These are phyloP conservation scores for Lactarius vividus DNA, from an alignment of 768 basidiomycete species.

Conservation along the genomic window DNA sequence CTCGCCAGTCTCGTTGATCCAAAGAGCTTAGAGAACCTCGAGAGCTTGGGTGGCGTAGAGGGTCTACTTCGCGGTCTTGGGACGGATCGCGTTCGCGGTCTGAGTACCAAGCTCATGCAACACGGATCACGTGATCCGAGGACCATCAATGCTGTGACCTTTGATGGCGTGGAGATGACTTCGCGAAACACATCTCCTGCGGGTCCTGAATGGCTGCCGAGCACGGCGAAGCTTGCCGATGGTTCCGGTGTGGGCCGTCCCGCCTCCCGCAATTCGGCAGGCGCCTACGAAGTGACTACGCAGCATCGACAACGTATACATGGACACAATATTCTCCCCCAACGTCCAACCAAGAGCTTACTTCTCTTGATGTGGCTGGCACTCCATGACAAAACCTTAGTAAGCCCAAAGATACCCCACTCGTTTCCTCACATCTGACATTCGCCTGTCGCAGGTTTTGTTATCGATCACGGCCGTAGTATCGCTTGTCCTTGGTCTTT, in stretches of 20 bases:
- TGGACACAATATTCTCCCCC: slow-evolving; percentile 53
- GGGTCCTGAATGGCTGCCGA: too few relatives aligned
- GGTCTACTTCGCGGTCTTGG: slow-evolving; percentile 73
- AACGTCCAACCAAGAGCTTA: slow-evolving; percentile 46
- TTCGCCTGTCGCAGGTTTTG: slow-evolving; percentile 61
- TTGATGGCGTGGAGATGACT: too few relatives aligned
- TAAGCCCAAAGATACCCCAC: slow-evolving; percentile 34
- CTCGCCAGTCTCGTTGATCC: slow-evolving; percentile 86
- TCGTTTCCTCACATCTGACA: slow-evolving; percentile 30
- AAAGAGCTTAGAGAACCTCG: slow-evolving; percentile 68
- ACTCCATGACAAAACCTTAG: slow-evolving; percentile 60
- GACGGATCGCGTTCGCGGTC: slow-evolving; percentile 53
- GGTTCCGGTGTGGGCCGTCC: background rate
- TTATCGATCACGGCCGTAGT: slow-evolving; percentile 80
- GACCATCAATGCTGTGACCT: too few relatives aligned
- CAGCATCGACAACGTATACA: slow-evolving; percentile 48
- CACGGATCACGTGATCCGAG: background rate
- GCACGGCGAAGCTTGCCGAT: too few relatives aligned
- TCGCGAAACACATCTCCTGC: too few relatives aligned
- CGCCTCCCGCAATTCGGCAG: background rate
- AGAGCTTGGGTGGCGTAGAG: slow-evolving; percentile 68
- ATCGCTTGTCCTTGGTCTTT: slow-evolving; percentile 91
- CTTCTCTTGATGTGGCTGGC: slow-evolving; percentile 59
- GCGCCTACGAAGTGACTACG: slow-evolving; percentile 31
- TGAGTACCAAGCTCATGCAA: slow-evolving; percentile 25